These are phyloP conservation scores for Sechiopsis laciniata DNA, from an alignment of 306 rosid species.

Conservation along the genomic window DNA sequence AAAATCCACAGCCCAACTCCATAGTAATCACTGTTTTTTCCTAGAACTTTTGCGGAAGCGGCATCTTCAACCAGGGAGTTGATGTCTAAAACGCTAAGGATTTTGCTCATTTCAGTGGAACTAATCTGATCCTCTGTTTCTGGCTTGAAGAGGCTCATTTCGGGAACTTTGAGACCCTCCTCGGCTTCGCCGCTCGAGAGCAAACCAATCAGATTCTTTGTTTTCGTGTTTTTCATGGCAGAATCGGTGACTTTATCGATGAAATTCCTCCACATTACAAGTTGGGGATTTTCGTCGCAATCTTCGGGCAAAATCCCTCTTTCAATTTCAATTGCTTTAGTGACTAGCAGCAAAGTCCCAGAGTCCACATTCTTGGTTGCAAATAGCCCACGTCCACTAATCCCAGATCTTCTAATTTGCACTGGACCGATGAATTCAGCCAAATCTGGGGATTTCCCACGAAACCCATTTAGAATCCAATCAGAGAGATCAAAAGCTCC, in stretches of 20 bases:
- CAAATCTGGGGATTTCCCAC: constrained; percentile 58
- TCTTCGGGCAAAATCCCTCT: constrained; percentile 65
- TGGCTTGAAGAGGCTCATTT: constrained; percentile 47
- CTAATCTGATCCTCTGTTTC: constrained; percentile 24
- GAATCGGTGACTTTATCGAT: constrained; percentile 45
- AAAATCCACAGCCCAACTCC: constrained; percentile 81
- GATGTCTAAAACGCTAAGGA: constrained; percentile 59
- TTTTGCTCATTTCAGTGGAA: constrained; percentile 36
- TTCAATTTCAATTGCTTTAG: constrained; percentile 62
- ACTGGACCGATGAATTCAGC: constrained; percentile 64
- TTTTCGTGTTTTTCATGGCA: constrained; percentile 36
- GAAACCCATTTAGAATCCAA: constrained; percentile 57
- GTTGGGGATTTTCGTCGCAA: constrained; percentile 60
- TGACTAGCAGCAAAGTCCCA: constrained; percentile 56
- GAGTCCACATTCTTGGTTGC: constrained; percentile 61
- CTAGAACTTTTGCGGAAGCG: constrained; percentile 51
- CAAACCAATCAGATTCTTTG: constrained; percentile 37
- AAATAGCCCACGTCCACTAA: constrained; percentile 70
- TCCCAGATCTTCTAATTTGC: constrained; percentile 56
- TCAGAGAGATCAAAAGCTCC: constrained; percentile 75
- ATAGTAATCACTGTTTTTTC: constrained; percentile 58
- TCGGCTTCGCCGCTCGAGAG: constrained; percentile 72
- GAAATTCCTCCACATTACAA: constrained; percentile 86
- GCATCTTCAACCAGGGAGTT: constrained; percentile 75
- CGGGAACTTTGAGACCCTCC: constrained; percentile 55